A percentile compares a stretch with the other conserved stretches of the same genome.
Evolutionary conservation across 2,329 filamentous ascomycete genomes (phyloP).

Genomic region (Monosporascus sp.): DNA sequence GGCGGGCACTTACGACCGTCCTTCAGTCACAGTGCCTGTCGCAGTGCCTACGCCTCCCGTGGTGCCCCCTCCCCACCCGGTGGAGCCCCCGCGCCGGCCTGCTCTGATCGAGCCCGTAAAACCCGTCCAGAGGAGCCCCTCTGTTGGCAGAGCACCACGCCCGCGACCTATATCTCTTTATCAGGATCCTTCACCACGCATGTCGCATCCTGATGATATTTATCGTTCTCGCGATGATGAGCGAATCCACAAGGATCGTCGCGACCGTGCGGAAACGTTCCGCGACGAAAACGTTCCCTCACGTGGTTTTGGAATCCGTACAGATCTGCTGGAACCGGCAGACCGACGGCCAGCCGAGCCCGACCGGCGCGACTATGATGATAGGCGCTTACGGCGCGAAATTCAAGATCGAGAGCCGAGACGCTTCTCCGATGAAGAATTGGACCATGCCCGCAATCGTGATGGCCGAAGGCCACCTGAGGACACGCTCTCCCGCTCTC

Average conservation of each 20-base stretch:
- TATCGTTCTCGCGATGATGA: slow-evolving; percentile 46
- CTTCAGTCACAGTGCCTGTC: slow-evolving; percentile 39
- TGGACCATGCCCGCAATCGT: slow-evolving; percentile 18
- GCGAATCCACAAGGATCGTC: slow-evolving; percentile 35
- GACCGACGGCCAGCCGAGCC: slow-evolving; percentile 25
- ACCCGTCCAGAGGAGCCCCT: slow-evolving; percentile 27
- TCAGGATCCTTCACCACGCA: slow-evolving; percentile 42
- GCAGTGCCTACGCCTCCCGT: slow-evolving; percentile 42
- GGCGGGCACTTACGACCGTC: slow-evolving; percentile 40
- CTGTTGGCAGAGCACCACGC: slow-evolving; percentile 25
- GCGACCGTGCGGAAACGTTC: slow-evolving; percentile 39
- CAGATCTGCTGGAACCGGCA: slow-evolving; percentile 30
- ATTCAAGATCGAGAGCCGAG: slow-evolving; percentile 24
- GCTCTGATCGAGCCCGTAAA: slow-evolving; percentile 21
- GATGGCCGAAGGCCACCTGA: slow-evolving; percentile 17
- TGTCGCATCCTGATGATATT: slow-evolving; percentile 41
- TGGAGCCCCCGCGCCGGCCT: slow-evolving; percentile 29
- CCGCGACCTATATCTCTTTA: slow-evolving; percentile 48
- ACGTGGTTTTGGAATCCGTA: slow-evolving; percentile 50
- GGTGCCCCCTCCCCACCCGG: slow-evolving; percentile 32
- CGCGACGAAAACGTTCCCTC: slow-evolving; percentile 40
- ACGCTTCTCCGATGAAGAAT: slow-evolving; percentile 23
- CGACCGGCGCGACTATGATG: slow-evolving; percentile 32
- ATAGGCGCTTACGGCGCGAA: slow-evolving; percentile 35
- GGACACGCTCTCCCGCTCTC: slow-evolving; percentile 13